These are phyloP conservation scores for Betula pendula DNA, from an alignment of 306 rosid species.

Conservation along the genomic window DNA sequence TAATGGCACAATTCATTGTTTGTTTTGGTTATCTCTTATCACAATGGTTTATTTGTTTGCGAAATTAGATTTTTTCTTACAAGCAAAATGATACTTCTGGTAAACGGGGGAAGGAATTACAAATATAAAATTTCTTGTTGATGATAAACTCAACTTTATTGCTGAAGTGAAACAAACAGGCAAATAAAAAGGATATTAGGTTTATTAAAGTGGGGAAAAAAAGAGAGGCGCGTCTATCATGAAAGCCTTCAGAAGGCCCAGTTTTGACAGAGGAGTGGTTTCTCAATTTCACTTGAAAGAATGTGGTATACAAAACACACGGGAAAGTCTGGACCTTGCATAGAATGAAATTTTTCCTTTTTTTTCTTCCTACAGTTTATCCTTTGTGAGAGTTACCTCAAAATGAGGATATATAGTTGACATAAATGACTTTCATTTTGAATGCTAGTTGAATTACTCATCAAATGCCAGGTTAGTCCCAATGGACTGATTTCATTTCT, in stretches of 20 bases:
- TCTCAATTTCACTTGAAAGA: neutral
- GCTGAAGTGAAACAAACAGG: neutral
- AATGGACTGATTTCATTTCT: neutral
- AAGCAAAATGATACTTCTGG: neutral
- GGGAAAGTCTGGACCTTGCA: neutral
- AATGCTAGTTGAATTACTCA: neutral
- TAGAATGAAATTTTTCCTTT: neutral
- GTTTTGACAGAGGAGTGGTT: no score
- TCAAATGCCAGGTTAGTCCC: neutral
- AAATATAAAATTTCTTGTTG: neutral
- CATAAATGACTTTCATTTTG: neutral
- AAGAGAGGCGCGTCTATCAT: neutral
- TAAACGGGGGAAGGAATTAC: neutral
- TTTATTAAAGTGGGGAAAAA: neutral
- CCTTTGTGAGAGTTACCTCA: neutral
- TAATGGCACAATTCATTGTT: slow-evolving; percentile 34
- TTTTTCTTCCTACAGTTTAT: neutral
- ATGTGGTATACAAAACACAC: neutral
- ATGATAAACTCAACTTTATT: neutral
- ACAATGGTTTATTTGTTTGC: neutral
- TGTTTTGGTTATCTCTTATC: neutral
- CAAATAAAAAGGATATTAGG: neutral
- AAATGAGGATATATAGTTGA: neutral
- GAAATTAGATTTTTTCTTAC: neutral
- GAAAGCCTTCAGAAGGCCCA: neutral